These are phyloP conservation scores for Drosera capensis DNA, from an alignment of 148 eudicot genomes.

Conservation along the genomic window DNA sequence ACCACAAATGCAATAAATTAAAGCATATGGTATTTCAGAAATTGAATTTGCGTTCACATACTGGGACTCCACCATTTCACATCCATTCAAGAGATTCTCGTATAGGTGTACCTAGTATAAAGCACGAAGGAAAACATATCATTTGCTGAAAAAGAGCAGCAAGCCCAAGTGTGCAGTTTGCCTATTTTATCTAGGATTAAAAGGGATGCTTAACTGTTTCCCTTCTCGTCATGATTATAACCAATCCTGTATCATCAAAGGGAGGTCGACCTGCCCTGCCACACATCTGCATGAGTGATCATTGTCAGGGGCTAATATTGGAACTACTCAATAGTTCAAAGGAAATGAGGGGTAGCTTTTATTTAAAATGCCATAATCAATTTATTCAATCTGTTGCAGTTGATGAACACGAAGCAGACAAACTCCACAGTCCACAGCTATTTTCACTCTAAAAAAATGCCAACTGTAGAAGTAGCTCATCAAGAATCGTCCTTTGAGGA, in stretches of 20 bases:
- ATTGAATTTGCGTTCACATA: conserved; percentile 22
- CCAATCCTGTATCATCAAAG: conserved; percentile 93
- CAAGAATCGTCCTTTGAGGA: too few species aligned
- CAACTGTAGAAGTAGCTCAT: too few species aligned
- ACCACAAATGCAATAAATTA: too few species aligned
- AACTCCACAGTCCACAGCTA: too few species aligned
- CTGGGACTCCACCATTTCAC: conserved; percentile 98
- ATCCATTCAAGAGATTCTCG: conserved; percentile 84
- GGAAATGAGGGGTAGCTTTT: background rate
- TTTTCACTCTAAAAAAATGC: too few species aligned
- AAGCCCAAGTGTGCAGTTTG: background rate
- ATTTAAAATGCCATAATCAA: too few species aligned
- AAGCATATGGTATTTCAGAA: background rate
- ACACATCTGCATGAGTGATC: conserved; percentile 51
- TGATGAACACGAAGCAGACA: too few species aligned
- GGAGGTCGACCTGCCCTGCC: conserved; percentile 99
- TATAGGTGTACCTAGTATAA: conserved; percentile 78
- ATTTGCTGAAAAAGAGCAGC: background rate
- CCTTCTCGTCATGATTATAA: conserved; percentile 94
- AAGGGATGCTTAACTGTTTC: conserved; percentile 46
- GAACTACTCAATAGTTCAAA: background rate
- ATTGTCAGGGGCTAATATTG: background rate
- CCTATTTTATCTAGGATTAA: conserved; percentile 1
- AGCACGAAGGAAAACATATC: background rate
- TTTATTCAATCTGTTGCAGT: too few species aligned